These are phyloP conservation scores for Colletotrichum sp. DNA, from an alignment of 2,329 filamentous ascomycete species.

Conservation along the genomic window DNA sequence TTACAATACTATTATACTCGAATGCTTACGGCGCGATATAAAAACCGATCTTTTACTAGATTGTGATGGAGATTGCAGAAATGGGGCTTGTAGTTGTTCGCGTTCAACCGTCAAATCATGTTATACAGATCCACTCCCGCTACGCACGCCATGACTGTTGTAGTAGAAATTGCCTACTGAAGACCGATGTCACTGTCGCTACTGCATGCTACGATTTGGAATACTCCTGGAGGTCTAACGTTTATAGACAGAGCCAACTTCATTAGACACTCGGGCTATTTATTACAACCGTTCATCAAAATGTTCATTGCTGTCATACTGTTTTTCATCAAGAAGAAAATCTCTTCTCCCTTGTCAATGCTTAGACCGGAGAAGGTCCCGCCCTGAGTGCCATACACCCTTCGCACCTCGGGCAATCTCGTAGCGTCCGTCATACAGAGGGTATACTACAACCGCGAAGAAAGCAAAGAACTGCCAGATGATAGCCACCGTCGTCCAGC, in stretches of 20 bases:
- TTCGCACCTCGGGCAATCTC: background rate
- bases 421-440: background rate
- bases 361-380: background rate
- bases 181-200: background rate
- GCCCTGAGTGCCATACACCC: background rate
- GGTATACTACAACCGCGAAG: background rate
- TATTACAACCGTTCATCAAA: background rate
- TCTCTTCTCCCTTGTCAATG: background rate
- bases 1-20: too few species aligned
- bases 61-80: background rate
- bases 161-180: fast-evolving
- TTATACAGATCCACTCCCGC: background rate
- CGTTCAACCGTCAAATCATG: background rate
- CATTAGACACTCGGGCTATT: background rate
- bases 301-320: background rate
- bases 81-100: background rate
- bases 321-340: background rate
- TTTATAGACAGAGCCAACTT: background rate
- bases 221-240: background rate
- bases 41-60: background rate
- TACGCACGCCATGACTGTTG: background rate
- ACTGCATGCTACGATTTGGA: background rate
- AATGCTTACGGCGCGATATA: background rate
- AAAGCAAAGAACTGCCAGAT: slow-evolving; percentile 42
- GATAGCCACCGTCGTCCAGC: slow-evolving; percentile 55